A percentile compares a stretch with the other conserved stretches of the same genome.
Conservation (phyloP, 306 rosid genomes). For the Arachis stenosperma region DNA sequence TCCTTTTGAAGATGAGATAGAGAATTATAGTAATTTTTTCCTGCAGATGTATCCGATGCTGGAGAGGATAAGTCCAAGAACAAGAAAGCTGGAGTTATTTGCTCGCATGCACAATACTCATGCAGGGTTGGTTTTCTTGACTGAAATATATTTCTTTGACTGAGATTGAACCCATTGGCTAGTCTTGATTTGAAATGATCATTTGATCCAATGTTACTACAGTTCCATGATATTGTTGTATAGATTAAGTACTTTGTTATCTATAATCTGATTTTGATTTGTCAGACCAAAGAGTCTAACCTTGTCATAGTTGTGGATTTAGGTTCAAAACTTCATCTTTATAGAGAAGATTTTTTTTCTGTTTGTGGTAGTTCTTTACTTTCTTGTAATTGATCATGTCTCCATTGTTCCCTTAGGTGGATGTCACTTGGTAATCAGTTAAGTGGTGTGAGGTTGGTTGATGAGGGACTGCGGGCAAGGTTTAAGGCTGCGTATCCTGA, state of each 20-base stretch:
- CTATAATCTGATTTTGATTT: slow-evolving; percentile 5
- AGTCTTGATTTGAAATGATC: slow-evolving; percentile 5
- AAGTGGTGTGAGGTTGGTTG: slow-evolving; percentile 85
- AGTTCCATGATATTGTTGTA: slow-evolving; percentile 16
- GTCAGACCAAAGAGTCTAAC: neutral
- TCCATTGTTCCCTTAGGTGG: slow-evolving; percentile 64
- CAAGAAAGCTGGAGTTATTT: slow-evolving; percentile 94
- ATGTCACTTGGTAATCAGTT: slow-evolving; percentile 98
- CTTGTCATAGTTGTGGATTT: slow-evolving; percentile 29
- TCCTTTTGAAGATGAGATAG: slow-evolving; percentile 7
- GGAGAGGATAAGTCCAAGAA: slow-evolving; percentile 98
- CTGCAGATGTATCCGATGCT: slow-evolving; percentile 93
- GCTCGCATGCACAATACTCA: slow-evolving; percentile 99
- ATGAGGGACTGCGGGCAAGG: slow-evolving; percentile 93
- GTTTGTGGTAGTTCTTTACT: neutral
- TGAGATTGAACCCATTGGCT: neutral
- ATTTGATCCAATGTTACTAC: slow-evolving; percentile 27
- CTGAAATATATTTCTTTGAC: slow-evolving; percentile 16
- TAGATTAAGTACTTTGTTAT: slow-evolving; percentile 33
- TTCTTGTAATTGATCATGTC: slow-evolving; percentile 19
- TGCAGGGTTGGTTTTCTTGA: slow-evolving; percentile 74
- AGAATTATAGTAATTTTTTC: slow-evolving; percentile 21
- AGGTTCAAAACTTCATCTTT: slow-evolving; percentile 8
- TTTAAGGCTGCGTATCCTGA: slow-evolving; percentile 98
- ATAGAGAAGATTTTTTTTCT: neutral